Percentiles rank a stretch among this genome's conserved stretches.
These are phyloP conservation scores for Pyrus betulifolia DNA, from an alignment of 306 rosid genomes.

Conservation along the genomic window DNA sequence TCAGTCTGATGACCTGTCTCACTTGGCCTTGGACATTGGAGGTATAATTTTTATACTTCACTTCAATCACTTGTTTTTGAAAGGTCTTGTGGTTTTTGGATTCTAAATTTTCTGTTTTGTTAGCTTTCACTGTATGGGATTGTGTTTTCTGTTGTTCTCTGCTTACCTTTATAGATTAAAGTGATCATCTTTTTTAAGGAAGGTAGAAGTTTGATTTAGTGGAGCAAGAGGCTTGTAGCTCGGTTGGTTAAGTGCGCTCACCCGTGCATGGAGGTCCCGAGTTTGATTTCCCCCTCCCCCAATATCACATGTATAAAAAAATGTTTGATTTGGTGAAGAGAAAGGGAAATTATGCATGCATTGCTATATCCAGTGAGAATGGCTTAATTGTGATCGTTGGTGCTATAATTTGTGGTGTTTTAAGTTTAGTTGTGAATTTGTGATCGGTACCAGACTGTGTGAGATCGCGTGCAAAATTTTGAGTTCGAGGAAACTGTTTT, in stretches of 20 bases:
- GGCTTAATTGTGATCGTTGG: neutral
- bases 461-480: neutral
- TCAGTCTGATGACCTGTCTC: conserved; percentile 92
- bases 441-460: neutral
- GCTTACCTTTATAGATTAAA: neutral
- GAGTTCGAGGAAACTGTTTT: neutral
- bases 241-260: neutral
- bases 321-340: neutral
- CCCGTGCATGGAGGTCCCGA: neutral
- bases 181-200: neutral
- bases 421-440: neutral
- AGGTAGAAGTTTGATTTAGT: neutral
- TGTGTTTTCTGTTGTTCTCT: neutral
- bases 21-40: conserved; percentile 90
- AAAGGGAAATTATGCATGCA: neutral
- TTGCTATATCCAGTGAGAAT: neutral
- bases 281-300: neutral
- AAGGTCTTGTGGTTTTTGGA: neutral
- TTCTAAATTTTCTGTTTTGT: neutral
- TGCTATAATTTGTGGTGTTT: neutral
- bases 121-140: neutral
- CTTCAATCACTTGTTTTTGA: neutral
- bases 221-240: neutral
- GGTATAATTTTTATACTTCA: conserved; percentile 27
- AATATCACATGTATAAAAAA: neutral